Evolutionary conservation across 2,329 filamentous ascomycete genomes (phyloP).

Genomic region (Hymenoscyphus linearis): DNA sequence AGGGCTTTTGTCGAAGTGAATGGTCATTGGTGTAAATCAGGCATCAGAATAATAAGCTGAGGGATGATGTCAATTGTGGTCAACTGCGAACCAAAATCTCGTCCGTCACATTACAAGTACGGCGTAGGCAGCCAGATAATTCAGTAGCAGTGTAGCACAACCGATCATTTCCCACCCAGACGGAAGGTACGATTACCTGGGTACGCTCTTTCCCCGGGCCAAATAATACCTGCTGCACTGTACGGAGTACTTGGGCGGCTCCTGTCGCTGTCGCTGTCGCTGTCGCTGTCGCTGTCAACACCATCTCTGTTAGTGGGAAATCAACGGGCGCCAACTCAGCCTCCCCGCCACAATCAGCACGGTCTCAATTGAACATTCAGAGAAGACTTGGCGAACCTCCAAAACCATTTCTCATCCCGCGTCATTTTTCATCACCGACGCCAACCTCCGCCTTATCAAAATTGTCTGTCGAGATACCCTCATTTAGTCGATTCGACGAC

Average conservation of each 20-base stretch:
- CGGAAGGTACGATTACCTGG: too few relatives aligned
- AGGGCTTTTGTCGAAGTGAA: background rate
- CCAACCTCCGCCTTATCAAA: background rate
- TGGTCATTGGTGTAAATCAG: too few relatives aligned
- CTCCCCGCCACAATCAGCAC: background rate
- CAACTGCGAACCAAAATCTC: background rate
- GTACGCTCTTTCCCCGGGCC: too few relatives aligned
- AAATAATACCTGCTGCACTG: too few relatives aligned
- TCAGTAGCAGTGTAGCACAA: too few relatives aligned
- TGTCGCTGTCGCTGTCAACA: too few relatives aligned
- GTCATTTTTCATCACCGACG: background rate
- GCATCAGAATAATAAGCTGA: background rate
- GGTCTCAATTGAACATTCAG: background rate
- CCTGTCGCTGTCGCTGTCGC: too few relatives aligned
- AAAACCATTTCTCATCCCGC: background rate
- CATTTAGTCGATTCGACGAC: background rate
- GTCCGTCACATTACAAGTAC: too few relatives aligned
- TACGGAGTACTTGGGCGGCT: too few relatives aligned
- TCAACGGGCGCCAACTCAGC: background rate
- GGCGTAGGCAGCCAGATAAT: background rate
- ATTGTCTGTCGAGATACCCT: background rate
- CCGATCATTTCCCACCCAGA: too few relatives aligned
- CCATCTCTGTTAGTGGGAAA: too few relatives aligned
- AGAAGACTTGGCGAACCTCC: background rate
- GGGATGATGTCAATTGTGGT: background rate